Conservation (phyloP, 805 yeast species). For the Sugiyamaella floridensis region DNA sequence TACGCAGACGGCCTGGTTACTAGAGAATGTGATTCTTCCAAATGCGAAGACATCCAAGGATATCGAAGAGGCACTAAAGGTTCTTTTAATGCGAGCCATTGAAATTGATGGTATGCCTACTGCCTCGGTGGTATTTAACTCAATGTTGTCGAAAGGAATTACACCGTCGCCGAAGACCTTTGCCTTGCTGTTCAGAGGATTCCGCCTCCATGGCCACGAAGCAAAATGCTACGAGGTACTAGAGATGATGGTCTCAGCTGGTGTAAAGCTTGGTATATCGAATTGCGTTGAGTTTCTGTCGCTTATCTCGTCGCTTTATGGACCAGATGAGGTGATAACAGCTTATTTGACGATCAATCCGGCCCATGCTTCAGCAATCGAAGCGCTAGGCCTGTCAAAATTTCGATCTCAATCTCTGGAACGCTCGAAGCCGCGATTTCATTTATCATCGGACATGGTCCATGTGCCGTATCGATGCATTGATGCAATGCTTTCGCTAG, state of each 20-base stretch:
- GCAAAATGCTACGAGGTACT: conserved; percentile 24
- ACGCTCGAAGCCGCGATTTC: neutral
- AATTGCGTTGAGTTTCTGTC: conserved; percentile 23
- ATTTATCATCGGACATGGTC: neutral
- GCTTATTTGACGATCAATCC: conserved; percentile 12
- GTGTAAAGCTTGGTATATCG: conserved; percentile 14
- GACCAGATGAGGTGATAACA: conserved; percentile 15
- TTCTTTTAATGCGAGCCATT: conserved; percentile 22
- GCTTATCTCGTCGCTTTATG: conserved; percentile 19
- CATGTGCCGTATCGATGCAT: neutral
- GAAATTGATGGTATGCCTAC: conserved; percentile 23
- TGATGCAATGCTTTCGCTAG: conserved; percentile 14
- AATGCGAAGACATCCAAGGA: neutral
- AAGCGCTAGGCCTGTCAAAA: conserved; percentile 15
- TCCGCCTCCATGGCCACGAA: conserved; percentile 23
- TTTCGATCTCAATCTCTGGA: neutral
- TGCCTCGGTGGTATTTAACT: conserved; percentile 19
- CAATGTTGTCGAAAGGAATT: conserved; percentile 18
- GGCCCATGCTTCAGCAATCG: conserved; percentile 3
- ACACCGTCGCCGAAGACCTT: conserved; percentile 10
- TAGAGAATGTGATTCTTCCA: conserved; percentile 11
- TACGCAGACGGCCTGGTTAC: conserved; percentile 8
- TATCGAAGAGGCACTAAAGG: conserved; percentile 4
- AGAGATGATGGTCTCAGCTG: conserved; percentile 9
- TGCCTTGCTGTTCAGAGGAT: conserved; percentile 25